A percentile compares a stretch with the other conserved stretches of the same genome.
These are phyloP conservation scores for Nymphaea colorata DNA, from an alignment of 164 flowering plant species.

Conservation along the genomic window DNA sequence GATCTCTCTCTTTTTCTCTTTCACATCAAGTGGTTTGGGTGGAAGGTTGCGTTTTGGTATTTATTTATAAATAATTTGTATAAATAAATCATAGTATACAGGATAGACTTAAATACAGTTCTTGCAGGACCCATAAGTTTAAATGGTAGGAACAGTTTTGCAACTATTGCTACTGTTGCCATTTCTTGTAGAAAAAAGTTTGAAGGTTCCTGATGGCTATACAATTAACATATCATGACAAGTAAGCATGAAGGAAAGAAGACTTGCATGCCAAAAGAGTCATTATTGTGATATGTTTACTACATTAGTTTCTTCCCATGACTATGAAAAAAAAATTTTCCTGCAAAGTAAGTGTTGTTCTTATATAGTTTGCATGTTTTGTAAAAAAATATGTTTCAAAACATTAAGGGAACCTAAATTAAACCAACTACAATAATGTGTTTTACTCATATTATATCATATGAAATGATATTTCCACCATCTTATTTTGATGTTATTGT, in stretches of 20 bases:
- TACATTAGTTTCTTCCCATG: neutral
- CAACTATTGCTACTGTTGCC: too few species aligned
- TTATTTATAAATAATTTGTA: too few species aligned
- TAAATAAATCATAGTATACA: too few species aligned
- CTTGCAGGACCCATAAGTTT: too few species aligned
- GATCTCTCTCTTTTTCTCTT: too few species aligned
- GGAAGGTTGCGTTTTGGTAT: too few species aligned
- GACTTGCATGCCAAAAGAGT: neutral
- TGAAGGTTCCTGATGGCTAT: neutral
- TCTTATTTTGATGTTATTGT: constrained; percentile 10
- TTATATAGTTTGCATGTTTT: neutral
- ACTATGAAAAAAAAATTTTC: neutral
- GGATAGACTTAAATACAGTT: too few species aligned
- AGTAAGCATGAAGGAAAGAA: too few species aligned
- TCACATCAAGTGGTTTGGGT: too few species aligned
- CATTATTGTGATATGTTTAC: neutral
- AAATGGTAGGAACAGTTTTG: too few species aligned
- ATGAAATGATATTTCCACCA: neutral
- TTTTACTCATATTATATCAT: neutral
- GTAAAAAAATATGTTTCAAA: neutral
- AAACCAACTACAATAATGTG: neutral
- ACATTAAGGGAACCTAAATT: neutral
- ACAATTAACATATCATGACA: neutral
- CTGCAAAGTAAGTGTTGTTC: neutral
- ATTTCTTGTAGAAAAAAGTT: neutral